phyloP scores from a whole-genome alignment of 176 grass and related monocot genomes.

The Dactylis glomerata region DNA sequence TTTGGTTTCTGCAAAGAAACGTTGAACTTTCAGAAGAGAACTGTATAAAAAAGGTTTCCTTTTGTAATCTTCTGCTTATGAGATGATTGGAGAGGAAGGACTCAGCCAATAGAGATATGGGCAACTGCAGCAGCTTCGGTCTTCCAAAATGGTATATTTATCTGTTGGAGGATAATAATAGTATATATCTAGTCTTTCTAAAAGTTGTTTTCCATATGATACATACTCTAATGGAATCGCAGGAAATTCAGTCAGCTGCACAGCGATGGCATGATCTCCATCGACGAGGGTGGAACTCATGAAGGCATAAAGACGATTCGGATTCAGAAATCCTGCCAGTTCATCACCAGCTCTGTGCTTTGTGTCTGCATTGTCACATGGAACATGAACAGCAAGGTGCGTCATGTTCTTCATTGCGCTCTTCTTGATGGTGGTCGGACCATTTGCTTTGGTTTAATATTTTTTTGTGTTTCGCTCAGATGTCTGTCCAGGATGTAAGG shows the following conservation, averaged over 20 bases:
- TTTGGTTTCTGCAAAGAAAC: background rate
- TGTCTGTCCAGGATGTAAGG: slow-evolving; percentile 42
- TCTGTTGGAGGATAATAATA: background rate
- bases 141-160: slow-evolving; percentile 29
- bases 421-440: background rate
- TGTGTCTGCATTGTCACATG: slow-evolving; percentile 61
- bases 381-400: slow-evolving; percentile 77
- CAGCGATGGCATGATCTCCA: slow-evolving; percentile 21
- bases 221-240: background rate
- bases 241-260: slow-evolving; percentile 31
- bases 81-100: slow-evolving; percentile 3
- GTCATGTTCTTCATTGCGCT: background rate
- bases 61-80: slow-evolving; percentile 1
- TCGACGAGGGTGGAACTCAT: slow-evolving; percentile 33
- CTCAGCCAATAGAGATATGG: slow-evolving; percentile 29
- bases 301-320: slow-evolving; percentile 57
- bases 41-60: slow-evolving; percentile 22
- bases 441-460: background rate
- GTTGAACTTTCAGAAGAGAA: slow-evolving; percentile 3
- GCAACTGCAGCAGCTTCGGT: slow-evolving; percentile 42
- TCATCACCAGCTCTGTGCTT: slow-evolving; percentile 31
- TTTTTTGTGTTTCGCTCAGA: slow-evolving; percentile 15
- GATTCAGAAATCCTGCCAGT: slow-evolving; percentile 45
- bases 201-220: background rate
- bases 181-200: background rate